These are phyloP conservation scores for Lactarius hengduanensis DNA, from an alignment of 768 basidiomycete species.

Conservation along the genomic window DNA sequence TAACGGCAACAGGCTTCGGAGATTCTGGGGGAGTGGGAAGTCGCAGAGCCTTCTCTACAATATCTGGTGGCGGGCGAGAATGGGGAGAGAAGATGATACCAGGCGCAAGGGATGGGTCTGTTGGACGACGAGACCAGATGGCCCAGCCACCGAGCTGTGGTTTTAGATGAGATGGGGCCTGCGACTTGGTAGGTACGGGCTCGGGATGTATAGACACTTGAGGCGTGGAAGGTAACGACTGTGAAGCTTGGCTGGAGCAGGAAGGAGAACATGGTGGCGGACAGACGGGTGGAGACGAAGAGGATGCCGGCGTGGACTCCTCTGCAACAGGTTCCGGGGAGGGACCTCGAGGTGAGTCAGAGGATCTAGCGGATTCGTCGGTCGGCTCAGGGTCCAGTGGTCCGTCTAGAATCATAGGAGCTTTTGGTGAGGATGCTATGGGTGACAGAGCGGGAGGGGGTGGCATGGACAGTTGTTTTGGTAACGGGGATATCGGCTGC, in stretches of 20 bases:
- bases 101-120: conserved; percentile 61
- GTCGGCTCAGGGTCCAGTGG: conserved; percentile 20
- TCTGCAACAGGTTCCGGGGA: neutral
- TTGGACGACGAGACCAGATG: conserved; percentile 72
- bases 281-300: neutral
- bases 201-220: neutral
- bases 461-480: conserved; percentile 62
- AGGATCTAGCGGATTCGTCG: conserved; percentile 3
- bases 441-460: conserved; percentile 32
- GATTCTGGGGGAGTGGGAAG: conserved; percentile 47
- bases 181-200: neutral
- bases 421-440: conserved; percentile 15
- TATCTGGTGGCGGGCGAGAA: conserved; percentile 59
- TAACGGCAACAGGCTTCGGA: conserved; percentile 25
- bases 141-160: conserved; percentile 43
- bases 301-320: conserved; percentile 1
- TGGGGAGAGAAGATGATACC: conserved; percentile 68
- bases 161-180: conserved; percentile 2
- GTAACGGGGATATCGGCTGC: conserved; percentile 54
- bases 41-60: conserved; percentile 55
- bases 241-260: conserved; percentile 12
- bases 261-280: conserved; percentile 9
- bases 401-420: conserved; percentile 24
- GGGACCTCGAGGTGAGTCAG: conserved; percentile 2
- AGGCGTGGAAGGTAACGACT: conserved; percentile 10